Evolutionary conservation across 352 stramenopile species (phyloP), one percentile per base, ranked within the genome.

Genomic region (Globisporangium spinosum): DNA sequence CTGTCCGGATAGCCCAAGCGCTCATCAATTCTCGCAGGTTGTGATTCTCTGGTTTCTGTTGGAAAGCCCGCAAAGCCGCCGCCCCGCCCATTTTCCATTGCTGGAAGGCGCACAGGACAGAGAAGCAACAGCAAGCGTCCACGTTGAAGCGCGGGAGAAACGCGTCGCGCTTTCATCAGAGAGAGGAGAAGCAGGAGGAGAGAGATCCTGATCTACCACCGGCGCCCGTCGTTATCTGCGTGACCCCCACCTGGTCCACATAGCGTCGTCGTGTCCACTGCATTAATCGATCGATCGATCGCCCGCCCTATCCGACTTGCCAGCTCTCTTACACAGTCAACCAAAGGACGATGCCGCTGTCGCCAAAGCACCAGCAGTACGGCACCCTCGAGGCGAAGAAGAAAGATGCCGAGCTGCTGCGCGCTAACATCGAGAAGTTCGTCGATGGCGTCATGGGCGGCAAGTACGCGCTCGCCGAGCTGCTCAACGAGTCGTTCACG

Each of bases 401-500:
- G 71, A 73, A 78, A 55, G 72, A 81, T 27, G 76, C 79, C 15
- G 84, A 92, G 63, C 63, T 75, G 51, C 70, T 89, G 66, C 86
- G 86, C 54, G 70, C 72, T 56, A 91, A 87, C 70, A 92, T 94
- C 56, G 86, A 94, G 77, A 80, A 78, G 51, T 94, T 94, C 65
- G 86, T 94, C 58, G 86, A 94, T 66, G 86, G 80, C n/a, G 69
- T 93, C 58, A 93, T 89, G 78, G 80, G 79, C 61, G 76, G 85
- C 25, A 60, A 79, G 64, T 89, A 85, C 70, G 69, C 78, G 61
- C 70, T 94, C 54, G 75, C 73, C 5, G 70, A 90, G 60, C 70
- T 94, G 53, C 77, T 94, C 32, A 94, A 94, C 72, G 84, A 91
- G 70, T 88, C 77, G 22, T 94, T 94, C 70, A 80, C 83, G 65